Evolutionary conservation across 345 rosid species (phyloP).

Genomic region (Pistacia atlantica): DNA sequence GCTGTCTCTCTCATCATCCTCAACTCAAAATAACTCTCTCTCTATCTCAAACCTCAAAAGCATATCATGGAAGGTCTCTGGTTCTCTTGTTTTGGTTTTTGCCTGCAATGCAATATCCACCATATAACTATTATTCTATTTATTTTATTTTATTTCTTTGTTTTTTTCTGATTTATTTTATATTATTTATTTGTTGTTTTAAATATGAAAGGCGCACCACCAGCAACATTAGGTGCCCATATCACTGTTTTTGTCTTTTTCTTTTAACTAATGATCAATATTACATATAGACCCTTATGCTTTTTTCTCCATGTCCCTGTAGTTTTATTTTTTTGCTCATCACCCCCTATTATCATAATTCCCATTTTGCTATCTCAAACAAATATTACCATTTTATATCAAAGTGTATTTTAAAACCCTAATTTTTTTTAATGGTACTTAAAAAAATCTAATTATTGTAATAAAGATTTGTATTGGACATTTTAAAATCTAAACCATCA

Average conservation of each 20-base stretch:
- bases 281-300: not conserved
- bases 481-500: no score
- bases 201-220: conserved; percentile 35
- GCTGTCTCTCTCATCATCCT: conserved; percentile 50
- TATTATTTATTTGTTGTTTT: conserved; percentile 6
- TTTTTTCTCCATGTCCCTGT: conserved; percentile 7
- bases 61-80: conserved; percentile 50
- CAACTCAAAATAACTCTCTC: not conserved
- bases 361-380: no score
- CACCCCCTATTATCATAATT: no score
- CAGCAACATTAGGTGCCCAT: conserved; percentile 45
- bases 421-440: no score
- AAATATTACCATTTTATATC: no score
- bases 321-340: not conserved
- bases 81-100: conserved; percentile 7
- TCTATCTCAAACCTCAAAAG: not conserved
- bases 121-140: conserved; percentile 46
- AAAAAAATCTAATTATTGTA: no score
- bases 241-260: conserved; percentile 45
- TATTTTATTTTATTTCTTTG: conserved; percentile 15
- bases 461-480: no score
- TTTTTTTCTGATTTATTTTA: conserved; percentile 12
- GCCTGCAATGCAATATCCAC: conserved; percentile 57
- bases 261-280: conserved; percentile 25
- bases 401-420: no score